These are phyloP conservation scores for Nematocida sp. DNA, from an alignment of 371 early-diverging fungal genomes.

Conservation along the genomic window DNA sequence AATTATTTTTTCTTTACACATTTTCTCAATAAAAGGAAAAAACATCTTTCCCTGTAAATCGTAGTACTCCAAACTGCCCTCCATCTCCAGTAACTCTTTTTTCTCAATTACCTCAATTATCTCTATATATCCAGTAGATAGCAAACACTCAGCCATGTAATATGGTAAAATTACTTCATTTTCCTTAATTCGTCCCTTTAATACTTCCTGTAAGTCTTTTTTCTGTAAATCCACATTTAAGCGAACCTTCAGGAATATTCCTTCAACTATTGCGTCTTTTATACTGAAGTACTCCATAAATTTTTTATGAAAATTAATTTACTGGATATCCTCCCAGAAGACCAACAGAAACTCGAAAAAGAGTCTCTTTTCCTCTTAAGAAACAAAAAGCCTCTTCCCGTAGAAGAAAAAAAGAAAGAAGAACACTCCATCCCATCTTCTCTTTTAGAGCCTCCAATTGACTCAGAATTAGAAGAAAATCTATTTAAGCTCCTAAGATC, in stretches of 20 bases:
- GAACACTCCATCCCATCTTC: slow-evolving; percentile 1
- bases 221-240: slow-evolving; percentile 1
- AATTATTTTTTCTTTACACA: neutral
- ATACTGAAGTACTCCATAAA: slow-evolving; percentile 52
- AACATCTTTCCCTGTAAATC: slow-evolving; percentile 7
- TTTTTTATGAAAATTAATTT: slow-evolving; percentile 27
- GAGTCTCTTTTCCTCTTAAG: neutral
- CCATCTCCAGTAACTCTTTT: slow-evolving; percentile 22
- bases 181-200: slow-evolving; percentile 10
- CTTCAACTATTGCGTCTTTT: slow-evolving; percentile 47
- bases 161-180: slow-evolving; percentile 31
- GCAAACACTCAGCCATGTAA: slow-evolving; percentile 34
- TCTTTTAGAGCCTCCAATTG: slow-evolving; percentile 36
- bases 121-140: slow-evolving; percentile 21
- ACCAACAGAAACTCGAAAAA: slow-evolving; percentile 12
- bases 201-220: neutral
- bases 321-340: slow-evolving; percentile 8
- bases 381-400: neutral
- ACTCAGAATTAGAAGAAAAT: slow-evolving; percentile 50
- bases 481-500: slow-evolving; percentile 43
- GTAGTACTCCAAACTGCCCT: slow-evolving; percentile 31
- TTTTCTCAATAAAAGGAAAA: neutral
- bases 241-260: neutral
- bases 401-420: neutral
- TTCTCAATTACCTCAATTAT: neutral